These are phyloP conservation scores for Saccharum hybrid DNA, from an alignment of 202 grass and related monocot genomes.

Conservation along the genomic window DNA sequence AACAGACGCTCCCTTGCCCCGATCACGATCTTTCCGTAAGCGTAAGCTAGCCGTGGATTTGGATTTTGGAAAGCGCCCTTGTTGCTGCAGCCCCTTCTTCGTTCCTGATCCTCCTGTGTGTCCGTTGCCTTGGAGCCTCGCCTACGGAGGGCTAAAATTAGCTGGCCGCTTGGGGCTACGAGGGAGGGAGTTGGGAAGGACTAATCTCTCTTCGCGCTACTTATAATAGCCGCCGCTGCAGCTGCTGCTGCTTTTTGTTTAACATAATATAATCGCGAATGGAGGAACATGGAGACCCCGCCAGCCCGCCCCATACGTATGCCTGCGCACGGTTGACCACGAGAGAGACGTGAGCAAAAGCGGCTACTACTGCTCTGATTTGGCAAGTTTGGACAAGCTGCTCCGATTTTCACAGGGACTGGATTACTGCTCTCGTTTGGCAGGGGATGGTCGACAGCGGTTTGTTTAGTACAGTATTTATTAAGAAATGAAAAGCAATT, in stretches of 20 bases:
- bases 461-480: too few species aligned
- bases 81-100: neutral
- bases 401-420: neutral
- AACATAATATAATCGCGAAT: neutral
- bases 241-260: neutral
- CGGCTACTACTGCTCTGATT: neutral
- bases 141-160: slow-evolving; percentile 20
- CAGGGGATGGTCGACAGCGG: neutral
- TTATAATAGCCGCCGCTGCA: neutral
- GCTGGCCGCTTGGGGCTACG: neutral
- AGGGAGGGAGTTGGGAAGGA: neutral
- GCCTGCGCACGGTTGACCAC: slow-evolving; percentile 34
- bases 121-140: slow-evolving; percentile 7
- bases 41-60: neutral
- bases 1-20: neutral
- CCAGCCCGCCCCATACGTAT: too few species aligned
- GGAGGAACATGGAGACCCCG: neutral
- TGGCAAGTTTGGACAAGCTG: neutral
- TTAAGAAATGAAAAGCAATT: too few species aligned
- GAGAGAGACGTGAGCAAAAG: neutral
- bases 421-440: neutral
- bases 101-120: neutral
- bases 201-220: neutral
- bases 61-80: neutral
- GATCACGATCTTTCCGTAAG: neutral